Conservation (phyloP, 2,329 filamentous ascomycete genomes). For the Exophiala aquamarina region DNA sequence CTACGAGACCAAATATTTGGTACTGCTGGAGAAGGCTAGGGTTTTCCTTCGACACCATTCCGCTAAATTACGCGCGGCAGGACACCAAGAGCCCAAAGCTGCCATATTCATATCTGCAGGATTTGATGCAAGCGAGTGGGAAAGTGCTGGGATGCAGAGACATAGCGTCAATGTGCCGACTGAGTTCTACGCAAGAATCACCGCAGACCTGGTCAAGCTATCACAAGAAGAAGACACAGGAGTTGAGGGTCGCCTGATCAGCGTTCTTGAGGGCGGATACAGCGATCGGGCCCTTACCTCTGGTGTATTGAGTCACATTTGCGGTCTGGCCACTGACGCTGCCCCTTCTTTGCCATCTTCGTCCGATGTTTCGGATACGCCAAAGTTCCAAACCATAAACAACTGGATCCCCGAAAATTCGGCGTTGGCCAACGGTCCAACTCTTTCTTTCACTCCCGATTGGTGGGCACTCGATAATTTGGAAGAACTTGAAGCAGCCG, state of each 20-base stretch:
- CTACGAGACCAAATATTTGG: slow-evolving; percentile 75
- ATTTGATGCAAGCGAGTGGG: slow-evolving; percentile 96
- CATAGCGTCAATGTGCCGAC: slow-evolving; percentile 96
- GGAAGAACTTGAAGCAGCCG: slow-evolving; percentile 66
- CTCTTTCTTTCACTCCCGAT: slow-evolving; percentile 17
- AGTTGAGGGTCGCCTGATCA: slow-evolving; percentile 83
- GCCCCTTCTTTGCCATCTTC: not conserved
- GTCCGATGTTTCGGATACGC: not conserved
- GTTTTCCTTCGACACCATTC: slow-evolving; percentile 74
- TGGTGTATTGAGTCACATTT: slow-evolving; percentile 85
- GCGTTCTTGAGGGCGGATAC: slow-evolving; percentile 93
- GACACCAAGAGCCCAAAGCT: slow-evolving; percentile 68
- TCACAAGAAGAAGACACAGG: slow-evolving; percentile 75
- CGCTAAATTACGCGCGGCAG: slow-evolving; percentile 58
- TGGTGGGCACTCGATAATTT: slow-evolving; percentile 72
- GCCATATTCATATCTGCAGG: slow-evolving; percentile 95
- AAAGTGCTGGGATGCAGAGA: slow-evolving; percentile 88
- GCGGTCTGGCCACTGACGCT: slow-evolving; percentile 59
- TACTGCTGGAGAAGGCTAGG: slow-evolving; percentile 78
- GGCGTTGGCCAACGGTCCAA: slow-evolving; percentile 11
- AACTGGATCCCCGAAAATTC: slow-evolving; percentile 14
- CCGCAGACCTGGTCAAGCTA: slow-evolving; percentile 77
- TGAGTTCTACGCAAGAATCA: slow-evolving; percentile 91
- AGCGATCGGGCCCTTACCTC: slow-evolving; percentile 87
- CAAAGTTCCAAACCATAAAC: slow-evolving; percentile 18